phyloP scores from a whole-genome alignment of 208 protist species.

The Wallacemonas collosoma region DNA sequence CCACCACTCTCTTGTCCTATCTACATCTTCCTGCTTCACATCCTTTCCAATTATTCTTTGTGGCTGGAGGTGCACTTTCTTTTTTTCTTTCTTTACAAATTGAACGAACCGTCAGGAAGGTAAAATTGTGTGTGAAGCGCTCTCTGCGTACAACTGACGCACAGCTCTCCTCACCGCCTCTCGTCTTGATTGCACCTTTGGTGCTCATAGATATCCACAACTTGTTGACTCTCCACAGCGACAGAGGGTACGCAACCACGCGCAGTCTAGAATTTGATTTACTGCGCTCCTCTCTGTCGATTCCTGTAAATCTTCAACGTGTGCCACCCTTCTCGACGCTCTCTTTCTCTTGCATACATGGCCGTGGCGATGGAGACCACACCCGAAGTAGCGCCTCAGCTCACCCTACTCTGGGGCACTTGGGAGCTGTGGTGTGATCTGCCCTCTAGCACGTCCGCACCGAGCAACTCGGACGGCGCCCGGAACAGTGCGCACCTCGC shows the following conservation, averaged over 20 bases:
- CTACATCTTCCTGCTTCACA: too few relatives aligned
- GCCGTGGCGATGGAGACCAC: neutral
- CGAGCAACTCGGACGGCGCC: slow-evolving; percentile 4
- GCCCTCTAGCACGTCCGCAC: slow-evolving; percentile 16
- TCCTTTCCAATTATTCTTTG: neutral
- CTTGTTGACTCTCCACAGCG: neutral
- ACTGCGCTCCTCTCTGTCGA: too few relatives aligned
- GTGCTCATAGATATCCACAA: neutral
- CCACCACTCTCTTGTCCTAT: too few relatives aligned
- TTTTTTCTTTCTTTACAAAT: too few relatives aligned
- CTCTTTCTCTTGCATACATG: neutral
- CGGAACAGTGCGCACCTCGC: slow-evolving; percentile 1
- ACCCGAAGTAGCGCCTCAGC: slow-evolving; percentile 25
- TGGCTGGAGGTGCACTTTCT: too few relatives aligned
- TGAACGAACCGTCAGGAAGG: too few relatives aligned
- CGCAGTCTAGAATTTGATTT: too few relatives aligned
- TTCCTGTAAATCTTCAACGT: too few relatives aligned
- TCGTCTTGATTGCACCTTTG: too few relatives aligned
- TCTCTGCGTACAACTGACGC: too few relatives aligned
- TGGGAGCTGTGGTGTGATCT: slow-evolving; percentile 92
- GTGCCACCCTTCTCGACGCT: slow-evolving; percentile 5
- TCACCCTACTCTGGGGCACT: slow-evolving; percentile 87
- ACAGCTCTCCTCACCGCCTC: too few relatives aligned
- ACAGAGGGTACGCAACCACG: neutral
- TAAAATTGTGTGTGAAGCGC: too few relatives aligned